Evolutionary conservation across 1,284 basidiomycete genomes (phyloP).

Genomic region (Cutaneotrichosporon cutaneum): DNA sequence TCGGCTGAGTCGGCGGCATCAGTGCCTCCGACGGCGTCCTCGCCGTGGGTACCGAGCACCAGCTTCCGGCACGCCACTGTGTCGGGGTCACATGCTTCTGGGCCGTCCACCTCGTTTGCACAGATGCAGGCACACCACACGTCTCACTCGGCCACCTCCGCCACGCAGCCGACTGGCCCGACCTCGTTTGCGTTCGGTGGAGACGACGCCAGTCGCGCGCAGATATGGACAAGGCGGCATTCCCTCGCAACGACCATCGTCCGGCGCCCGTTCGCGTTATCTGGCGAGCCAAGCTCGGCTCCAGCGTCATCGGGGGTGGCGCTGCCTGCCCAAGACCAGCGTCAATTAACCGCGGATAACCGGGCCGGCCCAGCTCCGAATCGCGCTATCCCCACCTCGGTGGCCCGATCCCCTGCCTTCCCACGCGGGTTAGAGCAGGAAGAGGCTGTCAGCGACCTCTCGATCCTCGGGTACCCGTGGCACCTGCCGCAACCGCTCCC

Average conservation of each 20-base stretch:
- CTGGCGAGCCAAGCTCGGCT: neutral
- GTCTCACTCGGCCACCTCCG: neutral
- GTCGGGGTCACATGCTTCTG: neutral
- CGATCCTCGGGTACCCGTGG: slow-evolving; percentile 1
- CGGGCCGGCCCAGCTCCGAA: neutral
- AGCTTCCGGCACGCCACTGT: neutral
- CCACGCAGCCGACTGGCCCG: neutral
- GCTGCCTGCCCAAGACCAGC: neutral
- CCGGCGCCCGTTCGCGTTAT: neutral
- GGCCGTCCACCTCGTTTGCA: neutral
- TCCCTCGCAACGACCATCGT: neutral
- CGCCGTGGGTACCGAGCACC: neutral
- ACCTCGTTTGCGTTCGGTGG: neutral
- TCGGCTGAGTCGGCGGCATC: neutral
- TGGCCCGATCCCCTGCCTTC: neutral
- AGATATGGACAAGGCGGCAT: neutral
- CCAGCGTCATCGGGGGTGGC: neutral
- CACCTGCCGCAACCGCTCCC: neutral
- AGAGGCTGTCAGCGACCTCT: neutral
- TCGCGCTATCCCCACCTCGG: neutral
- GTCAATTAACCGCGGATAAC: neutral
- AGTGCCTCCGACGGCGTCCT: neutral
- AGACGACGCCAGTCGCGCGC: neutral
- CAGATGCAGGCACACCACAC: neutral
- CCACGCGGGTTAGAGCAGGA: neutral